Conservation (phyloP, 495 filamentous ascomycete genomes). For the Letharia lupina region DNA sequence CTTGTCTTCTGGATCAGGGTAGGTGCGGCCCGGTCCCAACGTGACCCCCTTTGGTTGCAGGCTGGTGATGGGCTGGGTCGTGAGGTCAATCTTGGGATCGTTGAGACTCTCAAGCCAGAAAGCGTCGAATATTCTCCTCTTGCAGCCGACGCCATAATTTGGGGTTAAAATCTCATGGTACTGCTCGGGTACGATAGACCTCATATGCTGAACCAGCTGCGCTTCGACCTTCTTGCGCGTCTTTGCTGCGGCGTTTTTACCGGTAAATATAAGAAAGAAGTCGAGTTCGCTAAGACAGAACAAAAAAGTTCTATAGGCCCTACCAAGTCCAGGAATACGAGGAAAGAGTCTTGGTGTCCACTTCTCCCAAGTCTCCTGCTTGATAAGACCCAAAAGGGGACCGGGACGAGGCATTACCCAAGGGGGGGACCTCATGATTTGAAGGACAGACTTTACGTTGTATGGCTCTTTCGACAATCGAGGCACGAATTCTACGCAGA, state of each 20-base stretch:
- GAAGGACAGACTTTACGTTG: slow-evolving; percentile 50
- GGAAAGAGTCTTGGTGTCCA: slow-evolving; percentile 35
- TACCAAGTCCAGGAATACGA: slow-evolving; percentile 39
- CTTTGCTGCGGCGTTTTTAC: slow-evolving; percentile 22
- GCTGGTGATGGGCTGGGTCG: slow-evolving; percentile 43
- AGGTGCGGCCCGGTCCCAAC: slow-evolving; percentile 43
- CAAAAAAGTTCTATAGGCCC: slow-evolving; percentile 28
- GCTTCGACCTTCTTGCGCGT: slow-evolving; percentile 34
- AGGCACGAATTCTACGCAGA: slow-evolving; percentile 32
- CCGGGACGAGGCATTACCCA: slow-evolving; percentile 44
- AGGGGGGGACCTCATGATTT: slow-evolving; percentile 55
- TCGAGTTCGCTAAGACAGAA: slow-evolving; percentile 35
- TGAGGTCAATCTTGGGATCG: slow-evolving; percentile 47
- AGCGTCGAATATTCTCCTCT: slow-evolving; percentile 49
- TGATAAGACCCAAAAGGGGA: slow-evolving; percentile 27
- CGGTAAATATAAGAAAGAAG: slow-evolving; percentile 32
- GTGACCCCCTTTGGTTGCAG: slow-evolving; percentile 44
- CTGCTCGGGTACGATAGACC: slow-evolving; percentile 43
- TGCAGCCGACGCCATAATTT: slow-evolving; percentile 55
- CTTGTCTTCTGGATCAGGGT: slow-evolving; percentile 33
- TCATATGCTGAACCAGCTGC: slow-evolving; percentile 40
- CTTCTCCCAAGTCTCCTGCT: slow-evolving; percentile 35
- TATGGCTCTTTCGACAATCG: slow-evolving; percentile 32
- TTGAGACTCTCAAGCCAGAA: slow-evolving; percentile 49
- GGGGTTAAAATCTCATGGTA: slow-evolving; percentile 59